Evolutionary conservation across 495 filamentous ascomycete genomes (phyloP), one percentile per base, ranked within the genome.

Genomic region (Aspergillus asperescens): DNA sequence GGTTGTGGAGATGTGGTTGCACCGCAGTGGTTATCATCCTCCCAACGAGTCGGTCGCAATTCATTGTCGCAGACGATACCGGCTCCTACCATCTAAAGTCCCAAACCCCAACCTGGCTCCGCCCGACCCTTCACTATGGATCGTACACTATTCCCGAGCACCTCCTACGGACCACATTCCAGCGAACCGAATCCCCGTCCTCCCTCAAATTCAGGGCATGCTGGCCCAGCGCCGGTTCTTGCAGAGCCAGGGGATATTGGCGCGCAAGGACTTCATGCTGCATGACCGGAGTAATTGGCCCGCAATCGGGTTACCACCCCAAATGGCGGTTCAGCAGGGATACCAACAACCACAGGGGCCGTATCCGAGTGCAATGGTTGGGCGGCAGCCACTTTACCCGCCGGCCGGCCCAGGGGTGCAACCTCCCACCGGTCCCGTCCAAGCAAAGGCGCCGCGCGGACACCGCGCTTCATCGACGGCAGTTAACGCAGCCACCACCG

Each of bases 261-360:
- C 82, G 35, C 85, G 87, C 51, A 96, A 95, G 59, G 90, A 96
- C 58, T 98, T 98, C 63, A 90, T 96, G 80, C 79, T 98, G 19
- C 80, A 84, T 34, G 93, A 98, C 67, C 81, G 88, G 6, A 76
- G 78, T 42, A 93, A 86, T 66, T 98, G 92, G 92, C 92, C 93
- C 5, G 79, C 82, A 12, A 86, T 97, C 48, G 80, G 81, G 34
- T 81, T 89, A 48, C 88, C 90, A 1, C 62, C 64, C 4, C 71
- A 73, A 35, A 68, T 69, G 62, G 60, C 44, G 15, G 44, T 64
- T 10, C 68, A 70, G 10, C 73, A 73, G 50, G 66, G 62, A 32
- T 74, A 70, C 19, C 52, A 53, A 5, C 70, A 69, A 46, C 60
- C 67, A 5, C 65, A 61, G 16, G 58, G 55, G 3, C 28, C 63